Evolutionary conservation across 768 basidiomycete species (phyloP), one percentile per base, ranked within the genome.

Genomic region (Gloeophyllum trabeum): DNA sequence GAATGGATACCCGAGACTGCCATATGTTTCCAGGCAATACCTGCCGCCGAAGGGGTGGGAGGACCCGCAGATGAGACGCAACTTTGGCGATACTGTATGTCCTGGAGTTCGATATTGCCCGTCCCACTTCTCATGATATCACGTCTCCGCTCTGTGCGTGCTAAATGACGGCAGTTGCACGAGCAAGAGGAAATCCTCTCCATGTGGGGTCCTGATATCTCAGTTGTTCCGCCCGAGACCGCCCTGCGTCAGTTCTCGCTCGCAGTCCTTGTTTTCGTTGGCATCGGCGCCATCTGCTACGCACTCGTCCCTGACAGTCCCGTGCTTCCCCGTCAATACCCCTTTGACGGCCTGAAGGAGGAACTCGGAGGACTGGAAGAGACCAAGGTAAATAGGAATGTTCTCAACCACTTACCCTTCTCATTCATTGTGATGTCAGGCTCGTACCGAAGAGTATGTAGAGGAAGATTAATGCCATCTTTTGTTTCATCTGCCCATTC

Each of bases 131-230:
- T 10, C 28, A 10, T 32, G n/a, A n/a, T n/a, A n/a, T 32, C 10
- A 32, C 28, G 28, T 16, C 28, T 32, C 28, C 10, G 10, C 10
- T 32, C 16, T 32, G 10, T n/a, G n/a, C n/a, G n/a, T n/a, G n/a
- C n/a, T n/a, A n/a, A n/a, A n/a, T n/a, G n/a, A n/a, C n/a, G n/a
- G 35, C 52, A 91, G 88, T 60, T 88, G 24, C 87, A 85, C 45
- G 85, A 88, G 59, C 69, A 75, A 53, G 85, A 89, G 40, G 88
- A 91, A 52, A 64, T 84, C 19, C 60, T 81, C 43, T 86, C 82
- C 26, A 86, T 91, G 82, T 90, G 85, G 85, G 85, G 86, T 20
- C 86, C 86, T 18, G 88, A 91, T 53, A 64, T 75, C 22, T 73
- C 87, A 30, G 69, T 70, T 18, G 63, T 85, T 10, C 61, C 68